phyloP scores from a whole-genome alignment of 73 alveolate species.

The Paramecium sexaurelia region DNA sequence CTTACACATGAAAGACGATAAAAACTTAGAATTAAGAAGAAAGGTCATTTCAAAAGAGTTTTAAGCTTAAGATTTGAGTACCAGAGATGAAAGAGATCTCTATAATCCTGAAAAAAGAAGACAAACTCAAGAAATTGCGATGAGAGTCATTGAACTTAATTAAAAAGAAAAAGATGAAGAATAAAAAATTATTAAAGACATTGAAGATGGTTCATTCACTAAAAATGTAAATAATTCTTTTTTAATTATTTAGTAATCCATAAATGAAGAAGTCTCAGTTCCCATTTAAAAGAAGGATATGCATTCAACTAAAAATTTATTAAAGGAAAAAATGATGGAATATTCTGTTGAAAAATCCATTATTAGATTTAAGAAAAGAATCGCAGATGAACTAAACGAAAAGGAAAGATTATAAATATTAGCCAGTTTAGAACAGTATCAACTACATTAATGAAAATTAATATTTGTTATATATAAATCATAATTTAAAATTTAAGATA shows the following conservation, averaged over 20 bases:
- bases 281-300: neutral
- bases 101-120: conserved; percentile 50
- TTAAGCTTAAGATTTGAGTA: neutral
- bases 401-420: neutral
- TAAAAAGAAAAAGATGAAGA: neutral
- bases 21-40: conserved; percentile 49
- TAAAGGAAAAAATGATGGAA: conserved; percentile 34
- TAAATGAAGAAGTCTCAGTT: neutral
- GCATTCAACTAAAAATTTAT: neutral
- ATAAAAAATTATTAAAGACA: neutral
- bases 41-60: conserved; percentile 37
- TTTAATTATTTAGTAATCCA: neutral
- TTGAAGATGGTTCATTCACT: neutral
- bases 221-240: neutral
- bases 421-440: neutral
- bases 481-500: neutral
- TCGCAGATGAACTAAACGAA: conserved; percentile 10
- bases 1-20: conserved; percentile 45
- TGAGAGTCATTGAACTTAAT: conserved; percentile 20
- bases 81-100: conserved; percentile 52
- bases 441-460: neutral
- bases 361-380: conserved; percentile 19
- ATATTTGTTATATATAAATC: neutral
- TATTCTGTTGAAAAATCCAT: conserved; percentile 37
- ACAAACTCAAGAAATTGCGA: neutral